These are phyloP conservation scores for Chloromonas sp. DNA, from an alignment of 163 green algal species.

Conservation along the genomic window DNA sequence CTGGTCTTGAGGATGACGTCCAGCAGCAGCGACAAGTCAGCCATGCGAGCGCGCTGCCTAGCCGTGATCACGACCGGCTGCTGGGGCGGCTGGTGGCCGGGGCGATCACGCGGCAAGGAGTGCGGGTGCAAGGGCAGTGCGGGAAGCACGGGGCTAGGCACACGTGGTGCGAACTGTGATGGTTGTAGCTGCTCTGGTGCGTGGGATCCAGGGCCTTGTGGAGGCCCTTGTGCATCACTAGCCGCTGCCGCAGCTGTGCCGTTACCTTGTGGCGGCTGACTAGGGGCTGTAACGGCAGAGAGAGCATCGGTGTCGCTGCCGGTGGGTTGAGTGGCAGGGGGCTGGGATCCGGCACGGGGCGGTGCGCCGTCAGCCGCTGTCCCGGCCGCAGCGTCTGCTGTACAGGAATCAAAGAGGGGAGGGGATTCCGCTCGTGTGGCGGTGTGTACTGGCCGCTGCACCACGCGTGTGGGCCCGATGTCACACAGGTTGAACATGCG, in stretches of 20 bases:
- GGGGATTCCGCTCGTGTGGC: too few relatives aligned
- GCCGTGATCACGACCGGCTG: conserved; percentile 28
- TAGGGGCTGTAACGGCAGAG: too few relatives aligned
- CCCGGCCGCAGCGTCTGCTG: not conserved
- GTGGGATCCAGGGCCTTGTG: too few relatives aligned
- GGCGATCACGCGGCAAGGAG: too few relatives aligned
- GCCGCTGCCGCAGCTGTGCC: too few relatives aligned
- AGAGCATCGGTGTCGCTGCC: too few relatives aligned
- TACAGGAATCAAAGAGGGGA: not conserved
- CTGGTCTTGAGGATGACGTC: conserved; percentile 75
- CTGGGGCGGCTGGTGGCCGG: not conserved
- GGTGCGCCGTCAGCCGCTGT: not conserved
- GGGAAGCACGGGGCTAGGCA: not conserved
- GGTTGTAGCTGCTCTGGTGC: not conserved
- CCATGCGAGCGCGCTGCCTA: conserved; percentile 72
- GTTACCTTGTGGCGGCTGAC: too few relatives aligned
- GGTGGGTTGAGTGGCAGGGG: too few relatives aligned
- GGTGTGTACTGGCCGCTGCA: too few relatives aligned
- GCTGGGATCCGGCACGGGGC: not conserved
- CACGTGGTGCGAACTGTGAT: too few relatives aligned
- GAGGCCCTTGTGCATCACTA: too few relatives aligned
- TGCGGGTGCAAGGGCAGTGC: not conserved
- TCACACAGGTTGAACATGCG: conserved; percentile 93
- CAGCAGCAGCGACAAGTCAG: conserved; percentile 80
- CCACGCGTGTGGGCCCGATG: conserved; percentile 38